phyloP scores from a whole-genome alignment of 1,284 basidiomycete species.

The Cryptococcus sp. region DNA sequence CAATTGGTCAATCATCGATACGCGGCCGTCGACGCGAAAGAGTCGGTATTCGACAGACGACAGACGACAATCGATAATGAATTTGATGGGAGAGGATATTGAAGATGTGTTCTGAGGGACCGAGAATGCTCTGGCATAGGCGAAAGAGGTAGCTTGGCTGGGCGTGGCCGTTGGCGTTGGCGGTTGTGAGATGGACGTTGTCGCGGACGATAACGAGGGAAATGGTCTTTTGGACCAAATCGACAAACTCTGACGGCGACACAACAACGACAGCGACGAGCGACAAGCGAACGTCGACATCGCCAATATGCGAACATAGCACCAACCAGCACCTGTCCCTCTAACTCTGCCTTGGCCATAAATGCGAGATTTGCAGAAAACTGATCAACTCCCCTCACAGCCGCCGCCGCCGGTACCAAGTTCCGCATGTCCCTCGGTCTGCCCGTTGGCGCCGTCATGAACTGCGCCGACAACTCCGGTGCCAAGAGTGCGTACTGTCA shows the following conservation, averaged over 20 bases:
- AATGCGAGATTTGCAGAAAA: not conserved
- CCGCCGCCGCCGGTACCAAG: slow-evolving; percentile 78
- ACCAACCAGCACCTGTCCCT: not conserved
- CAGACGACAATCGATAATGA: too few species aligned
- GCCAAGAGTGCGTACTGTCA: slow-evolving; percentile 68
- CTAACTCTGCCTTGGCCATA: not conserved
- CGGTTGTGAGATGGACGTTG: too few species aligned
- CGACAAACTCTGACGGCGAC: not conserved
- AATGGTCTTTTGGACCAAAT: not conserved
- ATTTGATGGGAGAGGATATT: too few species aligned
- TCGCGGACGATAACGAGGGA: too few species aligned
- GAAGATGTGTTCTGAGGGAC: too few species aligned
- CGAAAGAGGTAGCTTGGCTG: too few species aligned
- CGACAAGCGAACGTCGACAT: not conserved
- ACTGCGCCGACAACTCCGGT: slow-evolving; percentile 99
- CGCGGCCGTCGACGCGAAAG: not conserved
- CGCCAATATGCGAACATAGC: not conserved
- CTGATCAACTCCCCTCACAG: slow-evolving; percentile 24
- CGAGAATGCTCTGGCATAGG: too few species aligned
- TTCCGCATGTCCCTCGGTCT: slow-evolving; percentile 94
- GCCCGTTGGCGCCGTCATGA: slow-evolving; percentile 97
- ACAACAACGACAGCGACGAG: not conserved
- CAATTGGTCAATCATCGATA: not conserved
- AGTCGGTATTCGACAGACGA: not conserved
- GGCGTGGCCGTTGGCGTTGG: too few species aligned